Conservation (phyloP, 352 stramenopile genomes). For the Phytophthora citricola region DNA sequence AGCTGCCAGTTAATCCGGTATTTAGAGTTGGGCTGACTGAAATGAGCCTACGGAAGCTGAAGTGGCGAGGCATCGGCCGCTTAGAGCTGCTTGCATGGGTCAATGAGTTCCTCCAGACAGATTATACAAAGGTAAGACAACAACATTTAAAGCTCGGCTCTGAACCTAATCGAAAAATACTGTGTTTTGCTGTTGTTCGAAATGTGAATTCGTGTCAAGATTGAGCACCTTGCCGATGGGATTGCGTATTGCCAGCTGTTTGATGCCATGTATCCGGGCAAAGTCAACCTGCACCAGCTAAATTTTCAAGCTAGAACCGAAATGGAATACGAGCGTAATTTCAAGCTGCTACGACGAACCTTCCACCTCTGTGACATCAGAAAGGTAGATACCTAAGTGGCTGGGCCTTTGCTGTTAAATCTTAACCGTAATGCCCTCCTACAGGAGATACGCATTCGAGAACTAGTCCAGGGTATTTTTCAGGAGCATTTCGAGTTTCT, state of each 20-base stretch:
- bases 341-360: constrained; percentile 56
- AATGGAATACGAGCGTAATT: constrained; percentile 72
- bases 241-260: constrained; percentile 86
- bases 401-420: background rate
- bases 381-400: constrained; percentile 42
- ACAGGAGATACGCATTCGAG: constrained; percentile 72
- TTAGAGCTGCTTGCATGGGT: constrained; percentile 83
- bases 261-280: constrained; percentile 71
- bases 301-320: constrained; percentile 64
- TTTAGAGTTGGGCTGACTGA: background rate
- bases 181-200: too few relatives aligned
- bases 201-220: constrained; percentile 26
- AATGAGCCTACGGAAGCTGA: constrained; percentile 84
- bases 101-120: constrained; percentile 83
- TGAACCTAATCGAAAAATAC: too few relatives aligned
- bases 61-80: constrained; percentile 74
- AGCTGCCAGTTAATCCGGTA: background rate
- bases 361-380: constrained; percentile 70
- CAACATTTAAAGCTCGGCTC: too few relatives aligned
- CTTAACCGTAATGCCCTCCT: background rate
- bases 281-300: constrained; percentile 63
- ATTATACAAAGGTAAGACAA: constrained; percentile 73
- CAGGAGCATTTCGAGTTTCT: constrained; percentile 88
- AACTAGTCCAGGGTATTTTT: constrained; percentile 74
- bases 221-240: constrained; percentile 80